Evolutionary conservation across 495 filamentous ascomycete genomes (phyloP).

Genomic region (Talaromyces wortmannii): DNA sequence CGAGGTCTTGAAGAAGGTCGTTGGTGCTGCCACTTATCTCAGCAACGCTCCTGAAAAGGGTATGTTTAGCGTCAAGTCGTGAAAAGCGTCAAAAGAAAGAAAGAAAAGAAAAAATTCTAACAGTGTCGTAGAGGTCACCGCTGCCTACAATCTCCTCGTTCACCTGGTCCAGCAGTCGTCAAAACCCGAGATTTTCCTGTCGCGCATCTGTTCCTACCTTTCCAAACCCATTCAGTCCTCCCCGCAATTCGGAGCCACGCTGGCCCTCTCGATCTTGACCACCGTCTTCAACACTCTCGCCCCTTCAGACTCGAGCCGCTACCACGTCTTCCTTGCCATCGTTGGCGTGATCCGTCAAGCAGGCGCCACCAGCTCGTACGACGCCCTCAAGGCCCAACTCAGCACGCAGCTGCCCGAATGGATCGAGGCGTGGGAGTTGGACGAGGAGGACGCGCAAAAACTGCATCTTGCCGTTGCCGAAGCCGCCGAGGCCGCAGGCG

Average conservation of each 20-base stretch:
- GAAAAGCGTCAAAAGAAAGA: neutral
- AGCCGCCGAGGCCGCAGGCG: slow-evolving; percentile 66
- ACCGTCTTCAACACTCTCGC: slow-evolving; percentile 95
- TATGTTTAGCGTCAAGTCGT: slow-evolving; percentile 18
- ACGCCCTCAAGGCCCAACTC: slow-evolving; percentile 72
- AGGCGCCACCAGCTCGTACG: slow-evolving; percentile 63
- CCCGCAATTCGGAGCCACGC: slow-evolving; percentile 70
- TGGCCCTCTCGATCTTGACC: slow-evolving; percentile 81
- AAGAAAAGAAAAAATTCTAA: neutral
- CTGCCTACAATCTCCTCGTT: slow-evolving; percentile 92
- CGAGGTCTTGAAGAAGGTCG: slow-evolving; percentile 82
- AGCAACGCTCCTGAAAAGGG: slow-evolving; percentile 85
- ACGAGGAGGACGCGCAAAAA: slow-evolving; percentile 73
- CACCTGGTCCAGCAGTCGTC: slow-evolving; percentile 83
- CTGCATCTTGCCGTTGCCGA: slow-evolving; percentile 74
- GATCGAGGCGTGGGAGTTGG: slow-evolving; percentile 77
- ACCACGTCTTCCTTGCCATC: slow-evolving; percentile 82
- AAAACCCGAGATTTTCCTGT: slow-evolving; percentile 76
- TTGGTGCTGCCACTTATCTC: slow-evolving; percentile 62
- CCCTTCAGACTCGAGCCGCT: slow-evolving; percentile 66
- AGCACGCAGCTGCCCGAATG: slow-evolving; percentile 68
- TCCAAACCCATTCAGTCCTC: slow-evolving; percentile 80
- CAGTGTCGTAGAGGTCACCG: slow-evolving; percentile 64
- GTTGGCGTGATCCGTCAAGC: slow-evolving; percentile 68
- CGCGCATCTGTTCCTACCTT: slow-evolving; percentile 79